These are phyloP conservation scores for Dianthus caryophyllus DNA, from an alignment of 148 eudicot species.

Conservation along the genomic window DNA sequence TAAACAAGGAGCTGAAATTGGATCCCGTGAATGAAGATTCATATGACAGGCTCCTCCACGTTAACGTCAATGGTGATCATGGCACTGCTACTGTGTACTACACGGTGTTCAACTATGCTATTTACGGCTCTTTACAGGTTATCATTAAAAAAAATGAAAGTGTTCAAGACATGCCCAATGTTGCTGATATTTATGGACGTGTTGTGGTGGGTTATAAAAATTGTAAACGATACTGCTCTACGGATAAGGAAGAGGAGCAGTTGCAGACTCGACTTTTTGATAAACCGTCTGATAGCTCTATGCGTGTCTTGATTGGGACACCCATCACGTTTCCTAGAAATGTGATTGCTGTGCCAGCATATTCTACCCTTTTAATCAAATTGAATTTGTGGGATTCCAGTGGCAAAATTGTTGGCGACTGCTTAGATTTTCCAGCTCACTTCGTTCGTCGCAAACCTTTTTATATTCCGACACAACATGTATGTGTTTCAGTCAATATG, in stretches of 20 bases:
- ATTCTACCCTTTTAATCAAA: background rate
- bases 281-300: background rate
- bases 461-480: background rate
- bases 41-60: conserved; percentile 2
- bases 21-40: conserved; percentile 6
- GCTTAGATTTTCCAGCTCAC: background rate
- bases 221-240: background rate
- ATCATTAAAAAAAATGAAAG: background rate
- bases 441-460: background rate
- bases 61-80: background rate
- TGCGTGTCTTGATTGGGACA: background rate
- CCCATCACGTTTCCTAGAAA: background rate
- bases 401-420: background rate
- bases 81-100: conserved; percentile 7
- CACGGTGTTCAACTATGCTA: background rate
- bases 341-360: conserved; percentile 2
- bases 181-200: conserved; percentile 5
- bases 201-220: background rate
- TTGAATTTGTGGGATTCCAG: background rate
- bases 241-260: background rate
- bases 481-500: background rate
- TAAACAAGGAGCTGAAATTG: background rate
- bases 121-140: background rate
- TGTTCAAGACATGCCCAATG: no score
- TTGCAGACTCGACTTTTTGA: conserved; percentile 9